Evolutionary conservation across 1,284 basidiomycete species (phyloP), one percentile per base, ranked within the genome.

Genomic region (Farysia itapuensis): DNA sequence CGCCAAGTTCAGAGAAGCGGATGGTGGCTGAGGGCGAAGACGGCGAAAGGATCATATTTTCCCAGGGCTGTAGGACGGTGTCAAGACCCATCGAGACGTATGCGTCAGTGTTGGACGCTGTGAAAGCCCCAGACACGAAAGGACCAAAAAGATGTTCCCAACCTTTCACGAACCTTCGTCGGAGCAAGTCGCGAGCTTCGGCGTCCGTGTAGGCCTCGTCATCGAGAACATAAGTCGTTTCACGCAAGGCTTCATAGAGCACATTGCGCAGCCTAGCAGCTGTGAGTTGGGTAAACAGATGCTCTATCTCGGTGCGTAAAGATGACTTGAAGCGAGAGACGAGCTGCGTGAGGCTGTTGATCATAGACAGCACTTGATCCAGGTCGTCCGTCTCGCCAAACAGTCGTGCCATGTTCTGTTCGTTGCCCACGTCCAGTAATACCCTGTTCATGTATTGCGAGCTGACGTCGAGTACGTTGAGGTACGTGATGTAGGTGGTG

Each of bases 1-100:
- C 93, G n/a, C 95, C 95, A 39, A 97, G 83, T 88, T 97, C 94
- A 12, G 89, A 89, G 74, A 90, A 97, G 71, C 84, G 86, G 77
- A 95, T 82, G n/a, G n/a, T n/a, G n/a, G n/a, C n/a, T n/a, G n/a
- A n/a, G n/a, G n/a, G n/a, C n/a, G n/a, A n/a, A n/a, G n/a, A n/a
- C n/a, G n/a, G n/a, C 2, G 84, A 81, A 69, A 87, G 80, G 18
- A 93, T 81, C 70, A 86, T 84, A 74, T 88, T 90, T 79, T 99
- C 95, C 92, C 93, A 97, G 25, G 92, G 92, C 30, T 88, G 82
- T 14, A 94, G 84, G 20, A 98, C 80, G 2, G 88, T 84, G 72
- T 95, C 92, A 12, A 98, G 82, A 0, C 86, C 85, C 43, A 93
- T 82, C 1, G 83, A 83, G 69, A 95, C 91, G 77, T 96, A 86